Percentiles rank a stretch among this genome's conserved stretches.
These are phyloP conservation scores for Mycena rebaudengoi DNA, from an alignment of 768 basidiomycete genomes.

Conservation along the genomic window DNA sequence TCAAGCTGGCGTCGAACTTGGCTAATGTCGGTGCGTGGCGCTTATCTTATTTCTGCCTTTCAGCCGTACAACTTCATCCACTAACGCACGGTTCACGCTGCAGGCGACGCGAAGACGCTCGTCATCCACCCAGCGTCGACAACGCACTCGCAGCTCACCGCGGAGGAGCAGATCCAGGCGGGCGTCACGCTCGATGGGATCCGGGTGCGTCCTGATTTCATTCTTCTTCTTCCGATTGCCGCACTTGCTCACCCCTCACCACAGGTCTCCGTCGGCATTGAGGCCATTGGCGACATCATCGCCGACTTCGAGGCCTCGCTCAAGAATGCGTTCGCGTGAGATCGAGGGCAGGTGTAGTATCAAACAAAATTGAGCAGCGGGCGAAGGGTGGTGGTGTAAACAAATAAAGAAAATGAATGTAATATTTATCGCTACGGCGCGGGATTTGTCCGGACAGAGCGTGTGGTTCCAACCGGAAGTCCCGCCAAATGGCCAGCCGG, in stretches of 20 bases:
- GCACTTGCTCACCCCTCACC: not conserved
- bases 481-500: too few species aligned
- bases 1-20: slow-evolving; percentile 45
- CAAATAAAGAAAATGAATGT: too few species aligned
- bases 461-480: too few species aligned
- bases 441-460: too few species aligned
- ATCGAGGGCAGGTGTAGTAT: too few species aligned
- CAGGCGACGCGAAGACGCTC: slow-evolving; percentile 40
- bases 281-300: slow-evolving; percentile 14
- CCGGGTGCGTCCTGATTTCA: slow-evolving; percentile 44
- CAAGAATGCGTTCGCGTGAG: slow-evolving; percentile 7
- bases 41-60: not conserved
- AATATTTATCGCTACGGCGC: too few species aligned
- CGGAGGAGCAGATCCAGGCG: slow-evolving; percentile 54
- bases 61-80: too few species aligned
- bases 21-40: slow-evolving; percentile 35
- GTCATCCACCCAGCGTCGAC: slow-evolving; percentile 68
- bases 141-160: slow-evolving; percentile 63
- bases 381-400: too few species aligned
- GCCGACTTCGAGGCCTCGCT: slow-evolving; percentile 13
- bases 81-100: not conserved
- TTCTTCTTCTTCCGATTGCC: not conserved
- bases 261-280: slow-evolving; percentile 16
- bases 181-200: slow-evolving; percentile 69
- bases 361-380: too few species aligned